Evolutionary conservation across 345 rosid genomes (phyloP).

Genomic region (Jatropha curcas): DNA sequence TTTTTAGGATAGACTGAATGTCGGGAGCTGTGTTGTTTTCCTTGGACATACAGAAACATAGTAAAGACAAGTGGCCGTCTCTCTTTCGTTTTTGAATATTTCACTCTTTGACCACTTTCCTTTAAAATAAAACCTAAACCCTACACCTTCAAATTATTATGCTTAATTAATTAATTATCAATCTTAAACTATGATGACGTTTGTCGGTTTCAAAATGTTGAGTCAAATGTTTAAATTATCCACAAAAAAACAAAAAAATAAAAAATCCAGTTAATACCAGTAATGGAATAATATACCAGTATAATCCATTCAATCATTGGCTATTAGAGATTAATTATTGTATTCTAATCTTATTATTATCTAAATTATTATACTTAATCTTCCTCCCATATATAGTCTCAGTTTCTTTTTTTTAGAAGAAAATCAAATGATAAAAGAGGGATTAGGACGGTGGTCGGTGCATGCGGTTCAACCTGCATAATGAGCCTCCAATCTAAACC

Average conservation of each 20-base stretch:
- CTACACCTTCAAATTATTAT: neutral
- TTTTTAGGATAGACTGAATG: slow-evolving; percentile 4
- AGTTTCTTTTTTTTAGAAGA: neutral
- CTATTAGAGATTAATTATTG: neutral
- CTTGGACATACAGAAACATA: slow-evolving; percentile 24
- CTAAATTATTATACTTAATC: too few species aligned
- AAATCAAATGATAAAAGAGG: neutral
- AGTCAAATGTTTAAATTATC: neutral
- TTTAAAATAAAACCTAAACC: neutral
- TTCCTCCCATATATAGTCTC: too few species aligned
- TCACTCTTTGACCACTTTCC: slow-evolving; percentile 26
- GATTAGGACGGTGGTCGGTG: slow-evolving; percentile 16
- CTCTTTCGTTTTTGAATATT: neutral
- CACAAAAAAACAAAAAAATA: neutral
- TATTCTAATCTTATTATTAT: too few species aligned
- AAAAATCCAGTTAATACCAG: neutral
- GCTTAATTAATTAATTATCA: neutral
- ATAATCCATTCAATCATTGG: neutral
- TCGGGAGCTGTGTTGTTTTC: slow-evolving; percentile 15
- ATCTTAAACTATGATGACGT: neutral
- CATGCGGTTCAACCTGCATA: neutral
- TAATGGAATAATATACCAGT: neutral
- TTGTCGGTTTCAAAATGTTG: neutral
- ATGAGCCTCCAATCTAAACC: neutral
- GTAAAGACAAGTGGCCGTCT: slow-evolving; percentile 34